Conservation (phyloP, 2,329 filamentous ascomycete species). For the Verticillium longisporum region DNA sequence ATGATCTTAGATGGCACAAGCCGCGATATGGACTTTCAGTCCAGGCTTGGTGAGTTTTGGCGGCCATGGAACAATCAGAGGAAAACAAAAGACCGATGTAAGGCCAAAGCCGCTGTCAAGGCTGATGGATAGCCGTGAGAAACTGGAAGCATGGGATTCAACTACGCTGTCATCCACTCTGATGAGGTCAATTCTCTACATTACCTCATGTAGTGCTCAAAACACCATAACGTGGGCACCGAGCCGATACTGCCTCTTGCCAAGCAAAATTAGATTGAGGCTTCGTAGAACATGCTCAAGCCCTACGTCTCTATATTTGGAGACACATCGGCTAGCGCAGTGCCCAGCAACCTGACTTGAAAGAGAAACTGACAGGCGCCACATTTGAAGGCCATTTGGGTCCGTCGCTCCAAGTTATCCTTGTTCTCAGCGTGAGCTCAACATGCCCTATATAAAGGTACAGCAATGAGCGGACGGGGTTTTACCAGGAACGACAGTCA, state of each 20-base stretch:
- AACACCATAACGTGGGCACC: not conserved
- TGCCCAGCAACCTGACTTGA: not conserved
- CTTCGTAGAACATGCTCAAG: not conserved
- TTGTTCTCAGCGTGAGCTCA: not conserved
- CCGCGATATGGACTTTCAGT: conserved; percentile 11
- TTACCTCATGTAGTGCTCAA: not conserved
- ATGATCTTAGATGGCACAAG: conserved; percentile 4
- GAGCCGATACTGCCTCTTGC: not conserved
- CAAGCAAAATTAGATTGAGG: not conserved
- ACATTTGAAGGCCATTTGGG: not conserved
- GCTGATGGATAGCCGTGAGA: conserved; percentile 26
- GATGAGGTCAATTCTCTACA: not conserved
- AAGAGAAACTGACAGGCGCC: not conserved
- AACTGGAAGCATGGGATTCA: conserved; percentile 27
- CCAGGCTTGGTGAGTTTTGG: conserved; percentile 28
- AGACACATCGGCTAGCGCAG: not conserved
- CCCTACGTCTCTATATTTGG: not conserved
- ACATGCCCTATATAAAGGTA: too few species aligned
- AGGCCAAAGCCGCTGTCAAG: conserved; percentile 9
- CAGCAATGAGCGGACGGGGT: too few species aligned
- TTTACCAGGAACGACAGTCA: too few species aligned
- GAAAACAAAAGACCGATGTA: not conserved
- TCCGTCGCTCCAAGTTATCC: not conserved
- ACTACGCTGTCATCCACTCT: conserved; percentile 16
- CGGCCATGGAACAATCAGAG: conserved; percentile 19